Conservation (phyloP, 2,329 filamentous ascomycete species). For the Apiospora hydei region DNA sequence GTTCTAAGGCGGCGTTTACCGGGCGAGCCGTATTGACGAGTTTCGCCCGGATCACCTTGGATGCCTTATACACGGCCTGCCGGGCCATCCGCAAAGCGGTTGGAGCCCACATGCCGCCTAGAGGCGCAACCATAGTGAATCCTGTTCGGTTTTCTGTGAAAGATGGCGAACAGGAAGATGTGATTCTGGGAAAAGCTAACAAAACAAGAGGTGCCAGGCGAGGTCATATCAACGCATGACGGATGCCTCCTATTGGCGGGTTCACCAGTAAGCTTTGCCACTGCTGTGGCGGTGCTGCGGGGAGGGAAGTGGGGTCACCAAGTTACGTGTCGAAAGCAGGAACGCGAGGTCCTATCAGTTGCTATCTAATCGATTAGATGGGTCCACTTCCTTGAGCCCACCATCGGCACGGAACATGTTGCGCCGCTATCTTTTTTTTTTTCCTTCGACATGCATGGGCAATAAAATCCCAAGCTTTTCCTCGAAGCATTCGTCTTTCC, state of each 20-base stretch:
- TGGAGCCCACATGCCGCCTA: constrained; percentile 64
- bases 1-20: constrained; percentile 54
- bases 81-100: constrained; percentile 62
- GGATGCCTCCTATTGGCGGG: constrained; percentile 11
- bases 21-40: constrained; percentile 53
- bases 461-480: constrained; percentile 18
- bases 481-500: background rate
- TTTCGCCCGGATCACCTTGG: constrained; percentile 59
- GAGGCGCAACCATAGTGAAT: constrained; percentile 58
- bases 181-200: background rate
- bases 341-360: background rate
- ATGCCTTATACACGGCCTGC: constrained; percentile 58
- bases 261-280: background rate
- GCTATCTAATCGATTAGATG: background rate
- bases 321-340: constrained; percentile 4
- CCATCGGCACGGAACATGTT: constrained; percentile 20
- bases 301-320: background rate
- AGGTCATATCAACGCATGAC: constrained; percentile 17
- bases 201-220: background rate
- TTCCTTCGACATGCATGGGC: background rate
- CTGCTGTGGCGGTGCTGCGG: background rate
- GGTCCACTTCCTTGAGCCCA: background rate
- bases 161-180: background rate
- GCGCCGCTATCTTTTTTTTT: constrained; percentile 16
- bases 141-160: constrained; percentile 31